phyloP scores from a whole-genome alignment of 768 basidiomycete genomes.

The Saitozyma sp. region DNA sequence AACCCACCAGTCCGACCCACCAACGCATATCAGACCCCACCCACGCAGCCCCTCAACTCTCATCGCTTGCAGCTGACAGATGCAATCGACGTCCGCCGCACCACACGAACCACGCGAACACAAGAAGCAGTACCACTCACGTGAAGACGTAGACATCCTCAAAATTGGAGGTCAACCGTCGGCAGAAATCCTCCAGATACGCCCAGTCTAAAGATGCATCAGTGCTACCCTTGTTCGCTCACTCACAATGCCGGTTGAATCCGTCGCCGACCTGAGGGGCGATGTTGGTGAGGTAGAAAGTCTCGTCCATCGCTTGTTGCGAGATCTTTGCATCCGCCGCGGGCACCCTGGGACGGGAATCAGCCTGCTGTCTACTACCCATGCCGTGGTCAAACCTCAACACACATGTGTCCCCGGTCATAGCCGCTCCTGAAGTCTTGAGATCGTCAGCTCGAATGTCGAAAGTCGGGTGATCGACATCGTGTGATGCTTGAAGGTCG shows the following conservation, averaged over 20 bases:
- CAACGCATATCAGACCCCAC: too few species aligned
- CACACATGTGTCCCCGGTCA: conserved; percentile 91
- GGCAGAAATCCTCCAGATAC: conserved; percentile 92
- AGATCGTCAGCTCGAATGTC: neutral
- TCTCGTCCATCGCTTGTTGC: conserved; percentile 94
- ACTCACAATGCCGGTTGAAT: conserved; percentile 92
- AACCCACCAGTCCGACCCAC: too few species aligned
- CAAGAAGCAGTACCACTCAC: conserved; percentile 25
- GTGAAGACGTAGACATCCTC: conserved; percentile 97
- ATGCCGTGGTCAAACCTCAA: conserved; percentile 41
- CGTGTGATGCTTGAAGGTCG: neutral
- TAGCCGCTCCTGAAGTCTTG: conserved; percentile 81
- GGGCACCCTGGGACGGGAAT: conserved; percentile 69
- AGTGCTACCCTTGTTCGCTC: neutral
- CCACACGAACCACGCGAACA: too few species aligned
- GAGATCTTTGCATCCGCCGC: conserved; percentile 92
- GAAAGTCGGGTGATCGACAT: neutral
- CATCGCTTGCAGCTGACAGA: too few species aligned
- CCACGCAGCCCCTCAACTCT: too few species aligned
- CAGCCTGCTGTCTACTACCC: neutral
- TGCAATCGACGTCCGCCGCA: too few species aligned
- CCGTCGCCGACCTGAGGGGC: conserved; percentile 97
- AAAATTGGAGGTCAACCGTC: conserved; percentile 80
- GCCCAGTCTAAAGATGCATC: conserved; percentile 74
- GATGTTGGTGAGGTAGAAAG: conserved; percentile 90